Percentiles rank a stretch among this genome's conserved stretches.
These are phyloP conservation scores for Podospora appendiculata DNA, from an alignment of 495 filamentous ascomycete genomes.

Conservation along the genomic window DNA sequence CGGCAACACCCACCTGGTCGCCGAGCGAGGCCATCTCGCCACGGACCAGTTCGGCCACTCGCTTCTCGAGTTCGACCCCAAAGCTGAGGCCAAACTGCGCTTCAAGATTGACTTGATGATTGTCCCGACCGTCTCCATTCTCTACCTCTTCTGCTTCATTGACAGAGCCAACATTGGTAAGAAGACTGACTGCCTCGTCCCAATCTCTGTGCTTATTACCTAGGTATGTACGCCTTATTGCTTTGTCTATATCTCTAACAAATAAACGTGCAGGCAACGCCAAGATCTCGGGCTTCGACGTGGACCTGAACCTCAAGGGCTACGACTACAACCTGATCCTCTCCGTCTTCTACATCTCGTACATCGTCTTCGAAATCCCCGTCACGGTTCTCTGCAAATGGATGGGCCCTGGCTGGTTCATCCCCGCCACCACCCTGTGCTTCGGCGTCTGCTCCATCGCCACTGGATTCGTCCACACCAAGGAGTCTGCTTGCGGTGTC, in stretches of 20 bases:
- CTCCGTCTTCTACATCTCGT: conserved; percentile 60
- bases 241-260: neutral
- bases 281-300: conserved; percentile 51
- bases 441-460: conserved; percentile 35
- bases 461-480: conserved; percentile 33
- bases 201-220: neutral
- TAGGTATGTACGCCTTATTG: neutral
- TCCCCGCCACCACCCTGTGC: conserved; percentile 46
- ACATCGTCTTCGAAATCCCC: conserved; percentile 60
- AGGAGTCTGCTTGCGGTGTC: conserved; percentile 32
- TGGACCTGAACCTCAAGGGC: conserved; percentile 52
- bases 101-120: conserved; percentile 45
- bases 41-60: conserved; percentile 55
- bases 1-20: conserved; percentile 30
- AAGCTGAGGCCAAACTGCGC: conserved; percentile 49
- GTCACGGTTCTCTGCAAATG: conserved; percentile 58
- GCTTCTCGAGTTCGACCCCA: conserved; percentile 50
- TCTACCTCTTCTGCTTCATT: conserved; percentile 58
- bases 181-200: too few relatives aligned
- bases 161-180: conserved; percentile 58
- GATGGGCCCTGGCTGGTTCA: conserved; percentile 56
- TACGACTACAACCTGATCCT: conserved; percentile 65
- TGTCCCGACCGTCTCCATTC: conserved; percentile 45
- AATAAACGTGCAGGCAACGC: conserved; percentile 29
- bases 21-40: conserved; percentile 50